Evolutionary conservation across 495 filamentous ascomycete genomes (phyloP), one percentile per base, ranked within the genome.

Genomic region (Neurospora terricola): DNA sequence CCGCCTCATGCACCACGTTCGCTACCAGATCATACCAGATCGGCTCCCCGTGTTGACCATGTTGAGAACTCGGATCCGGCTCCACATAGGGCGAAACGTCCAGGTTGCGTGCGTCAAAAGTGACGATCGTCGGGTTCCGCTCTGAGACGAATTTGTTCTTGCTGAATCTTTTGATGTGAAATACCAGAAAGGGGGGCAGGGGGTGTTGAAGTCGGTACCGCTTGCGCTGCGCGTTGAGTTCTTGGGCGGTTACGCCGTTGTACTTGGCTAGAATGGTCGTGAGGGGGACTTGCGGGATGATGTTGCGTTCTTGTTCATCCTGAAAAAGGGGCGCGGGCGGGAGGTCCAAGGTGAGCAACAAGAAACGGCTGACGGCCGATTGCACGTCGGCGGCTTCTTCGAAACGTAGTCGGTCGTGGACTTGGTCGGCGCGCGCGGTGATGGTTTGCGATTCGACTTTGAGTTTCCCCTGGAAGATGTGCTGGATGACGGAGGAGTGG

Each of bases 61-160:
- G 76, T 9, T 74, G 74, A 0, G 23, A 34, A 7, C 7, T 59
- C 18, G 82, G 82, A 74, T 83, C 83, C 45, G 84, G 84, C 74
- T 87, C 83, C 36, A 97, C 93, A 77, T 95, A 99, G 0, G 93
- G 94, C 4, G 89, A 87, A 85, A 97, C 90, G 78, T 99, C 93
- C 18, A 99, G 88, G 36, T 89, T 90, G 72, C 91, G 87, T 4
- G 90, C 89, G 72, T 93, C 91, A 82, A 98, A 98, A 10, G 94
- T 98, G 72, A 99, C 96, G 78, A 99, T 99, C 0, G 96, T 98
- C 5, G 94, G 96, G 81, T 98, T 99, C 40, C 96, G 91, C 82
- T 99, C 96, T 4, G 90, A 85, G 38, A 98, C 93, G 80, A 98
- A 98, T 75, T 97, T 95, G 85, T 99, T 99, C 73, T 90, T 88